These are phyloP conservation scores for Otatea glauca DNA, from an alignment of 176 grass and related monocot species.

Conservation along the genomic window DNA sequence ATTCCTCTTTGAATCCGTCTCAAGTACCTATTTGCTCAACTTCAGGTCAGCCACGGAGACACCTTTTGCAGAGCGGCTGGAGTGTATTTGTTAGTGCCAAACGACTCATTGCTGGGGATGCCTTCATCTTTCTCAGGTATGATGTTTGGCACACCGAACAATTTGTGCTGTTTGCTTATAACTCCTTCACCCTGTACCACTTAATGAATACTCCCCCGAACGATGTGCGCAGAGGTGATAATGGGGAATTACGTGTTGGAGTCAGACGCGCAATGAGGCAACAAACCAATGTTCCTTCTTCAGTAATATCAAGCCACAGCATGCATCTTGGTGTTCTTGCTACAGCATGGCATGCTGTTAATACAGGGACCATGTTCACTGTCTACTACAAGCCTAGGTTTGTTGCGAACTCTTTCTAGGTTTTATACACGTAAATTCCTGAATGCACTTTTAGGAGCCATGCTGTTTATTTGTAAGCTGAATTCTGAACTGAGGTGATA, in stretches of 20 bases:
- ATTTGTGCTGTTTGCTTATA: neutral
- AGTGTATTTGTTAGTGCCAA: conserved; percentile 99
- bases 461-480: neutral
- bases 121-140: conserved; percentile 96
- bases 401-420: conserved; percentile 18
- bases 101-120: conserved; percentile 85
- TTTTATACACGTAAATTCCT: neutral
- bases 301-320: conserved; percentile 96
- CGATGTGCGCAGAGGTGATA: conserved; percentile 64
- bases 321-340: conserved; percentile 99
- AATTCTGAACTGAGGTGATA: conserved; percentile 21
- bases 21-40: conserved; percentile 16
- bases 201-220: conserved; percentile 5
- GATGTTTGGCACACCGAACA: neutral
- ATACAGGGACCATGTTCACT: conserved; percentile 87
- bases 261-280: conserved; percentile 96
- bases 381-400: conserved; percentile 98
- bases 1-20: conserved; percentile 10
- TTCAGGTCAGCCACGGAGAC: conserved; percentile 89
- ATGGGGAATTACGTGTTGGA: conserved; percentile 88
- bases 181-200: neutral
- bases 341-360: conserved; percentile 96
- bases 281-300: conserved; percentile 86
- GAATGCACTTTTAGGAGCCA: neutral
- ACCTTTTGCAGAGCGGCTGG: conserved; percentile 97